Conservation (phyloP, 1,284 basidiomycete genomes). For the Apiotrichum mycotoxinovorans region DNA sequence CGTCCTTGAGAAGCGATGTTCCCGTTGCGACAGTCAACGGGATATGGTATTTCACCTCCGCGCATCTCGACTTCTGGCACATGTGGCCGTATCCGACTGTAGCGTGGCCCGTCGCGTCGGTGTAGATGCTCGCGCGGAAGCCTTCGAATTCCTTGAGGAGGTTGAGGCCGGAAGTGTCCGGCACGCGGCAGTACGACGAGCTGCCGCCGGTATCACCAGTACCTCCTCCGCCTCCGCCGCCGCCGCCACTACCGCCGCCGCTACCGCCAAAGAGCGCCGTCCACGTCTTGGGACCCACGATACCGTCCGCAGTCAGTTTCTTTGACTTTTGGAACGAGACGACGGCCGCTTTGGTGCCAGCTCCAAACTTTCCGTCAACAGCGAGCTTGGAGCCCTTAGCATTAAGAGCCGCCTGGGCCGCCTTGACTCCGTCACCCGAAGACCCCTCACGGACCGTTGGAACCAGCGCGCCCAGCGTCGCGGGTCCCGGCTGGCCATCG, state of each 20-base stretch:
- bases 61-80: conserved; percentile 6
- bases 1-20: conserved; percentile 6
- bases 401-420: background rate
- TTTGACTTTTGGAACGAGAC: background rate
- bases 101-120: conserved; percentile 8
- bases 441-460: background rate
- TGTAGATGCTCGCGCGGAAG: conserved; percentile 1
- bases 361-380: conserved; percentile 10
- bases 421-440: background rate
- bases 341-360: background rate
- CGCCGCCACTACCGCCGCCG: background rate
- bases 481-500: conserved; percentile 6
- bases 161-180: background rate
- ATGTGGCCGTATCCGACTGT: conserved; percentile 18
- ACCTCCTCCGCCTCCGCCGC: background rate
- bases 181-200: background rate
- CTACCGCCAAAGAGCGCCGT: background rate
- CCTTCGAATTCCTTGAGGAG: conserved; percentile 15
- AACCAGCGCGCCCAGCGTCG: conserved; percentile 11
- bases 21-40: conserved; percentile 6
- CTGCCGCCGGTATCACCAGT: conserved; percentile 3
- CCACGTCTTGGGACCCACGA: conserved; percentile 8
- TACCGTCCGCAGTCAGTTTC: conserved; percentile 1
- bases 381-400: background rate
- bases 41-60: conserved; percentile 6